phyloP scores from a whole-genome alignment of 2,329 filamentous ascomycete genomes.

The Penicillium sp. region DNA sequence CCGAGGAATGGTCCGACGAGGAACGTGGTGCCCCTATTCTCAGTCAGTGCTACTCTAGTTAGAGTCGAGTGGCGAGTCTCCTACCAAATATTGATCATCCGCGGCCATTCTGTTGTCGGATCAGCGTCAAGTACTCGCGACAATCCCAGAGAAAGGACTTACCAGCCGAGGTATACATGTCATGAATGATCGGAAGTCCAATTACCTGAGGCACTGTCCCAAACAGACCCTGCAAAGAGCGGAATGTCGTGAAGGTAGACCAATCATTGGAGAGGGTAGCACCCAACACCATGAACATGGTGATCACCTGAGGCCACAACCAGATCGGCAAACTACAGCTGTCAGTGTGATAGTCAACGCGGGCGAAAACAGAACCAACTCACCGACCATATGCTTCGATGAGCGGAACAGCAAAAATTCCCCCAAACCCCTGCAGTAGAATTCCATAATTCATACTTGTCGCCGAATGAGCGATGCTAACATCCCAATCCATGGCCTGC shows the following conservation, averaged over 20 bases:
- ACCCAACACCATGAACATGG: conserved; percentile 42
- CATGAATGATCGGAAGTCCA: conserved; percentile 42
- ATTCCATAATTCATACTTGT: conserved; percentile 45
- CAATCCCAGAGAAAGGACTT: not conserved
- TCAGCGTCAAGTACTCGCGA: not conserved
- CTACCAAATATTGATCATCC: conserved; percentile 42
- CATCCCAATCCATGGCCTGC: conserved; percentile 39
- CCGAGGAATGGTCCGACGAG: conserved; percentile 41
- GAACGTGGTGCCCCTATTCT: conserved; percentile 37
- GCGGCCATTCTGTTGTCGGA: conserved; percentile 33
- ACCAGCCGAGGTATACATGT: conserved; percentile 38
- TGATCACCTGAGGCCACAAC: conserved; percentile 44
- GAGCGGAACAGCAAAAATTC: conserved; percentile 40
- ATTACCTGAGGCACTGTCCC: conserved; percentile 44
- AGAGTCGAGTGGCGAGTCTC: not conserved
- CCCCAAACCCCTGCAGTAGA: conserved; percentile 40
- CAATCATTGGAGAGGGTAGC: conserved; percentile 42
- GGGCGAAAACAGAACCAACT: conserved; percentile 12
- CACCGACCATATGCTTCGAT: conserved; percentile 45
- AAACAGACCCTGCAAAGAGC: conserved; percentile 41
- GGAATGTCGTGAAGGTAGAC: conserved; percentile 42
- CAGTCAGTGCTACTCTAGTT: conserved; percentile 1
- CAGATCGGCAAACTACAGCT: conserved; percentile 40
- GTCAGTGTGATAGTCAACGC: not conserved
- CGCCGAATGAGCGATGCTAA: conserved; percentile 34